Conservation (phyloP, 1,139 yeast species). For the Torulaspora globosa region DNA sequence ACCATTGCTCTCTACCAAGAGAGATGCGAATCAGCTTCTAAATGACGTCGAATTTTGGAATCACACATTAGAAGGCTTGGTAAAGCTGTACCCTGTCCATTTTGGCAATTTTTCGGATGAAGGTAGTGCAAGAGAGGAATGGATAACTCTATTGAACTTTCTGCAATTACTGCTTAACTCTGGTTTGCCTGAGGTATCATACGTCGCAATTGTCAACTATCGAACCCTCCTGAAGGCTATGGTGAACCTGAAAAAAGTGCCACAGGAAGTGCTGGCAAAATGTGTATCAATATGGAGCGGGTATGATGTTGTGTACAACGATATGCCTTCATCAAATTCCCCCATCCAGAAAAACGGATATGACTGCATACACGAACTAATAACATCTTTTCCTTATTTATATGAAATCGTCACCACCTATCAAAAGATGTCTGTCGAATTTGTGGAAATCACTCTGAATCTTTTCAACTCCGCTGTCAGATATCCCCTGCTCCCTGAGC, state of each 20-base stretch:
- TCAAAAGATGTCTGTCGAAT: constrained; percentile 33
- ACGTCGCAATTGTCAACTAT: constrained; percentile 52
- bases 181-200: constrained; percentile 38
- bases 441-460: constrained; percentile 44
- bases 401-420: constrained; percentile 37
- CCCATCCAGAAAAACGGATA: constrained; percentile 47
- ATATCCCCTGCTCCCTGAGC: constrained; percentile 60
- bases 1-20: constrained; percentile 37
- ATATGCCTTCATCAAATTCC: constrained; percentile 38
- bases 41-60: constrained; percentile 29
- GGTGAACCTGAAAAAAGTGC: constrained; percentile 40
- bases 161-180: constrained; percentile 39
- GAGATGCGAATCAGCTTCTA: constrained; percentile 24
- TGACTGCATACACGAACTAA: constrained; percentile 50
- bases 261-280: constrained; percentile 41
- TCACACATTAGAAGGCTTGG: constrained; percentile 36
- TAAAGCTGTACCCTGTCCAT: constrained; percentile 33
- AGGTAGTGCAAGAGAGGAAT: constrained; percentile 19
- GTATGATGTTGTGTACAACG: constrained; percentile 57
- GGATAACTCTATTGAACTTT: constrained; percentile 26
- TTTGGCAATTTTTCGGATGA: constrained; percentile 22
- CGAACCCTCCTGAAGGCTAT: constrained; percentile 47
- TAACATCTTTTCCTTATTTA: constrained; percentile 49
- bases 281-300: constrained; percentile 63
- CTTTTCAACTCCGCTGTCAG: constrained; percentile 58